Percentiles rank a stretch among this genome's conserved stretches.
Evolutionary conservation across 2,329 filamentous ascomycete species (phyloP).

Genomic region (Calonectria henricotiae): DNA sequence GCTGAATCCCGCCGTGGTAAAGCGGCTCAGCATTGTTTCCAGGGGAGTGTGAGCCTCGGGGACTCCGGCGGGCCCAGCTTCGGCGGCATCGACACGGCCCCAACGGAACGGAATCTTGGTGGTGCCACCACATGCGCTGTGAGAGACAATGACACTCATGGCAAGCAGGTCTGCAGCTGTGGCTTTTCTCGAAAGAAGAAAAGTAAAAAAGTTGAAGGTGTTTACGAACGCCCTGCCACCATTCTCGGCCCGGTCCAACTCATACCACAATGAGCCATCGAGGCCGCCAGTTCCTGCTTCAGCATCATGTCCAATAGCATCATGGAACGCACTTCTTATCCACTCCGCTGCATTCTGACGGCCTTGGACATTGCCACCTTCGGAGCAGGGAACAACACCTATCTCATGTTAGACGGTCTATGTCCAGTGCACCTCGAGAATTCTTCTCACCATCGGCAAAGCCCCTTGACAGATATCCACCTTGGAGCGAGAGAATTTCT

Average conservation of each 20-base stretch:
- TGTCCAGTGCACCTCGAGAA: no score
- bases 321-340: constrained; percentile 52
- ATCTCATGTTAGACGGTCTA: neutral
- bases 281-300: constrained; percentile 47
- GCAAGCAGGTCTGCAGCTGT: constrained; percentile 55
- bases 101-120: constrained; percentile 52
- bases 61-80: constrained; percentile 54
- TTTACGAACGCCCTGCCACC: constrained; percentile 47
- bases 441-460: constrained; percentile 35
- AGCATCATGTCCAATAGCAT: constrained; percentile 48
- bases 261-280: constrained; percentile 51
- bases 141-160: constrained; percentile 52
- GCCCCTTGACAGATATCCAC: constrained; percentile 28
- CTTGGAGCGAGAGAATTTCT: constrained; percentile 37
- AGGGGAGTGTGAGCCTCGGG: constrained; percentile 55
- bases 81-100: constrained; percentile 54
- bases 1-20: constrained; percentile 55
- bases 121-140: constrained; percentile 61
- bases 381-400: constrained; percentile 45
- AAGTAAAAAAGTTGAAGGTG: constrained; percentile 56
- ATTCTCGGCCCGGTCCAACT: constrained; percentile 48
- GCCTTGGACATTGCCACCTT: constrained; percentile 40
- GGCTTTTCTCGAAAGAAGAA: constrained; percentile 33
- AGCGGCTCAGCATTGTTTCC: constrained; percentile 48
- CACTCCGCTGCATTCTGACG: constrained; percentile 51